A percentile compares a stretch with the other conserved stretches of the same genome.
Evolutionary conservation across 2,329 filamentous ascomycete species (phyloP).

Genomic region (Colletotrichum sp.): DNA sequence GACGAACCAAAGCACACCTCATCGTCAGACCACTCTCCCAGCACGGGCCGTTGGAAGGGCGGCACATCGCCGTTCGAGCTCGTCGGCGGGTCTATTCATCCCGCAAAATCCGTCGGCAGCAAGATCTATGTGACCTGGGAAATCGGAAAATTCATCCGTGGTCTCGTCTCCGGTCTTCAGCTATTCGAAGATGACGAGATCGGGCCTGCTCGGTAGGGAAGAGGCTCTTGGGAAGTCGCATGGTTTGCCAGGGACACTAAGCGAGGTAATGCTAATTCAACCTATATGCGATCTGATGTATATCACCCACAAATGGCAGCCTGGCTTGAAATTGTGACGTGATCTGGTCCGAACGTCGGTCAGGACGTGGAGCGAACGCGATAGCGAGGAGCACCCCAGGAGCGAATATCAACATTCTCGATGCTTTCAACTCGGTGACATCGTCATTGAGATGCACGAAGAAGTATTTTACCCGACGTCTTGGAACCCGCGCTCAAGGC

Average conservation of each 20-base stretch:
- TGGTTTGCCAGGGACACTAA: not conserved
- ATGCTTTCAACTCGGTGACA: accelerated
- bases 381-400: not conserved
- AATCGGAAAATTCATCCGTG: not conserved
- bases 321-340: not conserved
- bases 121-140: not conserved
- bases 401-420: accelerated
- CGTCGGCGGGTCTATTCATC: not conserved
- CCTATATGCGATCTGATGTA: not conserved
- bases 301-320: not conserved
- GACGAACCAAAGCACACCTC: not conserved
- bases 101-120: not conserved
- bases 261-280: not conserved
- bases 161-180: not conserved
- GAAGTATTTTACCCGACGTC: not conserved
- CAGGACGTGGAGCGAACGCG: not conserved
- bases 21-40: not conserved
- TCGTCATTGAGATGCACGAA: not conserved
- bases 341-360: not conserved
- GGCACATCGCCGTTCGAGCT: not conserved
- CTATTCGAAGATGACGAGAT: not conserved
- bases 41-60: not conserved
- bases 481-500: not conserved
- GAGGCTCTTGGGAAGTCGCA: not conserved
- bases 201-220: not conserved